Base-by-base conservation (phyloP, 208 protist genomes). In the Trypanosoma scelopori region DNA sequence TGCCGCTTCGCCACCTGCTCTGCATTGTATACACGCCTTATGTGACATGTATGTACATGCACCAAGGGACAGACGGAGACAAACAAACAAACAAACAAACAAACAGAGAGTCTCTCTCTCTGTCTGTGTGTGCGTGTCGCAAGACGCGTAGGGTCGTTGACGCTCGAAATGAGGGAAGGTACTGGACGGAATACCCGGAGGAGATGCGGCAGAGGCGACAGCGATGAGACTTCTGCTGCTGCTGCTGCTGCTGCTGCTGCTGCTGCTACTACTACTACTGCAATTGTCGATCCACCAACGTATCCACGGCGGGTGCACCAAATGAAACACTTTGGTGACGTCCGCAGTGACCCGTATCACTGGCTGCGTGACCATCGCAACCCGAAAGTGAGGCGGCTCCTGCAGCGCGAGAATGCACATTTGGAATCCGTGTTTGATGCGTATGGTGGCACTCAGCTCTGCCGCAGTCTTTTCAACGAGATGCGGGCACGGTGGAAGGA, bases 361-460 rank as follows among this genome's bases (percentile, higher is more conserved):
- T 90, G 80, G 74, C 55, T 93, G 22, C 55, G 71, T 6, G 74
- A 90, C 32, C 64, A 76, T 16, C 63, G 70, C 32, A 57, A 76
- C 50, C 39, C 74, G 12, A 35, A 71, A n/a, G 79, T 83, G 23
- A 71, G 84, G 50, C 41, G 50, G 13, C 55, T 84, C 18, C 47
- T 91, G 15, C 48, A 76, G 42, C 42, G 30, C 20, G 80, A 92
- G 50, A 92, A 89, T 49, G 73, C 69, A 16, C 35, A 73, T 35
- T 71, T 77, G 30, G 60, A 84, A 7, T 57, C 60, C 18, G 78
- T 87, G 55, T 82, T 87, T 23, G 55, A 49, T 12, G 59, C 28
- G 4, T 43, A 52, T 9, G 51, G 59, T 35, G 69, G 62, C 5
- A 50, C 50, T 15, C 57, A 49, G 2, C 66, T 85, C 0, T 65